These are phyloP conservation scores for Eucalyptus curtisii DNA, from an alignment of 345 rosid genomes.

Conservation along the genomic window DNA sequence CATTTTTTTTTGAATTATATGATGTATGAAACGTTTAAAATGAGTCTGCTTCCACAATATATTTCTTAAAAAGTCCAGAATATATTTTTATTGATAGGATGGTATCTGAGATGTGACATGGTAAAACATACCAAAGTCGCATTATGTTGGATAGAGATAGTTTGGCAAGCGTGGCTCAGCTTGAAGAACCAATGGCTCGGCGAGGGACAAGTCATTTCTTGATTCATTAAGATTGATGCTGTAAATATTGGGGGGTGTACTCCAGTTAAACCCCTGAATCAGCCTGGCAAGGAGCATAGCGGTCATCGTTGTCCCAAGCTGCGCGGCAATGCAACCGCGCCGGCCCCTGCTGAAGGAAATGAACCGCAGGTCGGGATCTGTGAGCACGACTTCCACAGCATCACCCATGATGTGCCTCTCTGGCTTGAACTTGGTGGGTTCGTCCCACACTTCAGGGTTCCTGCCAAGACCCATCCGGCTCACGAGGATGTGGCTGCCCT, in stretches of 20 bases:
- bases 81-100: too few relatives aligned
- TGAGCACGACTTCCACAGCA: background rate
- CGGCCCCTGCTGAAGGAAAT: background rate
- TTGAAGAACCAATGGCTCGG: background rate
- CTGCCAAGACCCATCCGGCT: background rate
- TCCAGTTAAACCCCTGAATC: background rate
- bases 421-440: background rate
- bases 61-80: background rate
- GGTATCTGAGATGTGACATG: background rate
- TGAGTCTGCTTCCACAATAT: background rate
- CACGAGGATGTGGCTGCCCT: background rate
- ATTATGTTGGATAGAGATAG: background rate
- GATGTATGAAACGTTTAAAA: too few relatives aligned
- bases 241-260: background rate
- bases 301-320: background rate
- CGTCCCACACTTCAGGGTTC: background rate
- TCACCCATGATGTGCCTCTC: background rate
- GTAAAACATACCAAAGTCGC: background rate
- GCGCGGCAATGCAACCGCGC: background rate
- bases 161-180: background rate
- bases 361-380: background rate
- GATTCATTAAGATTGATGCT: background rate
- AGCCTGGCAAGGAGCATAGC: background rate
- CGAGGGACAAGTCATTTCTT: background rate
- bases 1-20: too few relatives aligned